Percentiles rank a stretch among this genome's conserved stretches.
Evolutionary conservation across 371 early-diverging fungal genomes (phyloP).

Genomic region (Homolaphlyctis polyrhiza): DNA sequence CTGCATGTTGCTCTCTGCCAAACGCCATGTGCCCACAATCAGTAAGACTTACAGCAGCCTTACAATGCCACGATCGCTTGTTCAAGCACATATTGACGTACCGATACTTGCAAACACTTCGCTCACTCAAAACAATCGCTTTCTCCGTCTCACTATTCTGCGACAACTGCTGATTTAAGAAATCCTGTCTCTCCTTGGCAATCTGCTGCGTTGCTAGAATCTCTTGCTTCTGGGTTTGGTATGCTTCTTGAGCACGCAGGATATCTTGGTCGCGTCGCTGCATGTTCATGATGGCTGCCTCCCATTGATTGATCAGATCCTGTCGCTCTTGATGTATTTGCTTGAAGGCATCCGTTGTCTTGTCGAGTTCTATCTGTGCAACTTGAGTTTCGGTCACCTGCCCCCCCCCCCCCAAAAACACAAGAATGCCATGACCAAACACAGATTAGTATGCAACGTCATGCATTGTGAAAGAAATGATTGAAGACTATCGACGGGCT

Average conservation of each 20-base stretch:
- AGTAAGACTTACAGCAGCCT: neutral
- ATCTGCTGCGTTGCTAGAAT: slow-evolving; percentile 26
- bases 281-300: slow-evolving; percentile 38
- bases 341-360: slow-evolving; percentile 45
- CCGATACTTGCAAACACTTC: slow-evolving; percentile 39
- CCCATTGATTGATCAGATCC: slow-evolving; percentile 49
- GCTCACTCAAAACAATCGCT: slow-evolving; percentile 35
- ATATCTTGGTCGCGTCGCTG: slow-evolving; percentile 43
- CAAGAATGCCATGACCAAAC: no score
- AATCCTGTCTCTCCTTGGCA: slow-evolving; percentile 41
- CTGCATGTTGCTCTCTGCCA: slow-evolving; percentile 31
- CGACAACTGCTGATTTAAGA: slow-evolving; percentile 33
- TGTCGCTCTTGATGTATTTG: slow-evolving; percentile 44
- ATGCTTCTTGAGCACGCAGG: slow-evolving; percentile 24
- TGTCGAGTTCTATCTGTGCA: slow-evolving; percentile 49
- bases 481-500: no score
- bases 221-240: slow-evolving; percentile 35
- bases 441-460: no score
- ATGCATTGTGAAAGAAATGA: no score
- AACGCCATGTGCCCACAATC: neutral
- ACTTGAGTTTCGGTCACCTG: slow-evolving; percentile 55
- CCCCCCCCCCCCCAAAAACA: no score
- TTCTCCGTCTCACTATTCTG: slow-evolving; percentile 43
- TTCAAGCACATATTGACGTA: slow-evolving; percentile 8
- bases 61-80: neutral